Evolutionary conservation across 2,329 filamentous ascomycete species (phyloP).

Genomic region (Trichoderma sp.): DNA sequence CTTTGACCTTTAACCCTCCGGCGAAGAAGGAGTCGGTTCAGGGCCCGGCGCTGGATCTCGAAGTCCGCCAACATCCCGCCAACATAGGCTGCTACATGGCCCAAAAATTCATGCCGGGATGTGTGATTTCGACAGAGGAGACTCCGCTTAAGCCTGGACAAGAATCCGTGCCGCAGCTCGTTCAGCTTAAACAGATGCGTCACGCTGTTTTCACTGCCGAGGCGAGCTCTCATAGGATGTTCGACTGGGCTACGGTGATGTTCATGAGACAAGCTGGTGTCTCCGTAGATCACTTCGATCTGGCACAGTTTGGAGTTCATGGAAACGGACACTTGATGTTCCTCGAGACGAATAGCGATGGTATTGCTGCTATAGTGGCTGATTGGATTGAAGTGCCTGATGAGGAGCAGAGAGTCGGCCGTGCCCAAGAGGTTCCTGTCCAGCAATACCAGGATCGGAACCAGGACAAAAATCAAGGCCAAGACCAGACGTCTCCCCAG

Average conservation of each 20-base stretch:
- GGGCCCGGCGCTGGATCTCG: neutral
- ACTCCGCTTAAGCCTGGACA: neutral
- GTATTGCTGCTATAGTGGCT: constrained; percentile 38
- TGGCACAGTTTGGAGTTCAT: constrained; percentile 42
- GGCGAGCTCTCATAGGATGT: constrained; percentile 51
- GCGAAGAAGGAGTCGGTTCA: neutral
- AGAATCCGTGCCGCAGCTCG: constrained; percentile 37
- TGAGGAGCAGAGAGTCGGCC: neutral
- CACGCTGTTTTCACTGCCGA: constrained; percentile 50
- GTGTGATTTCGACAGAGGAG: neutral
- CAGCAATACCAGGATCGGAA: neutral
- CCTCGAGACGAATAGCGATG: constrained; percentile 49
- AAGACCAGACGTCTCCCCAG: neutral
- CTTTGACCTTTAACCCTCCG: constrained; percentile 42
- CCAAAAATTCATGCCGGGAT: neutral
- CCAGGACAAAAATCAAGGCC: neutral
- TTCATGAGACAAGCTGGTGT: constrained; percentile 54
- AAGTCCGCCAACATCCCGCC: neutral
- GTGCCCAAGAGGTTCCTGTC: too few species aligned
- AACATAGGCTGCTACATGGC: neutral
- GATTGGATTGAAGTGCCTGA: constrained; percentile 29
- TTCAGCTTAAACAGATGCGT: constrained; percentile 46
- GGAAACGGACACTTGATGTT: constrained; percentile 58
- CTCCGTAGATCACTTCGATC: constrained; percentile 40
- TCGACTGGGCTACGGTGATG: constrained; percentile 52